Evolutionary conservation across 2,329 filamentous ascomycete genomes (phyloP).

Genomic region (Aspergillus flavus): DNA sequence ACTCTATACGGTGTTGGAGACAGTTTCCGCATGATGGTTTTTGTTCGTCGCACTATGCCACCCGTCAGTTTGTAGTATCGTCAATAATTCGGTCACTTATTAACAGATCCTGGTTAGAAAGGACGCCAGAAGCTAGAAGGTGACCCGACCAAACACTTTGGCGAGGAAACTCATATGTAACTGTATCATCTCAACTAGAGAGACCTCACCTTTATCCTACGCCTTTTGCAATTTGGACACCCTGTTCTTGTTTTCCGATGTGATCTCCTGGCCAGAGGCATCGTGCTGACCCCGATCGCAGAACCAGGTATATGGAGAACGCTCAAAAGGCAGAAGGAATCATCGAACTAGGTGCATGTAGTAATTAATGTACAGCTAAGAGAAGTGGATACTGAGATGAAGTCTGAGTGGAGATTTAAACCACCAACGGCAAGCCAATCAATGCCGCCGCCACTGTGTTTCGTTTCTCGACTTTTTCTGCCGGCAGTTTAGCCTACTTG

Average conservation of each 20-base stretch:
- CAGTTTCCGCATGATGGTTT: neutral
- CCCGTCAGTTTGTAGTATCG: neutral
- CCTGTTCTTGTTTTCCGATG: neutral
- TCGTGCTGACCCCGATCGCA: neutral
- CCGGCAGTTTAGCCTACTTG: no score
- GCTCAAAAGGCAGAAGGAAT: neutral
- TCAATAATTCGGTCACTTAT: neutral
- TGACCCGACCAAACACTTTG: neutral
- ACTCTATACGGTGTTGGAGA: neutral
- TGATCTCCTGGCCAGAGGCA: neutral
- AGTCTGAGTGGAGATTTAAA: no score
- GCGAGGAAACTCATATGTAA: neutral
- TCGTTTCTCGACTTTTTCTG: no score
- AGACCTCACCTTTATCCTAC: neutral
- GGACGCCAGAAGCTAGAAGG: neutral
- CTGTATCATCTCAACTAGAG: neutral
- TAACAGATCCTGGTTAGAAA: neutral
- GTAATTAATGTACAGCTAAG: neutral
- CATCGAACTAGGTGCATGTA: neutral
- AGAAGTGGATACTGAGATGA: no score
- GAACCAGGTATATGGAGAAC: neutral
- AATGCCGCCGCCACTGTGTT: no score
- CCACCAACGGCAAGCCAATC: no score
- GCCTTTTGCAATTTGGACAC: neutral
- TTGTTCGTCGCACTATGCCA: neutral